These are phyloP conservation scores for Albatrellus ellisii DNA, from an alignment of 768 basidiomycete genomes.

Conservation along the genomic window DNA sequence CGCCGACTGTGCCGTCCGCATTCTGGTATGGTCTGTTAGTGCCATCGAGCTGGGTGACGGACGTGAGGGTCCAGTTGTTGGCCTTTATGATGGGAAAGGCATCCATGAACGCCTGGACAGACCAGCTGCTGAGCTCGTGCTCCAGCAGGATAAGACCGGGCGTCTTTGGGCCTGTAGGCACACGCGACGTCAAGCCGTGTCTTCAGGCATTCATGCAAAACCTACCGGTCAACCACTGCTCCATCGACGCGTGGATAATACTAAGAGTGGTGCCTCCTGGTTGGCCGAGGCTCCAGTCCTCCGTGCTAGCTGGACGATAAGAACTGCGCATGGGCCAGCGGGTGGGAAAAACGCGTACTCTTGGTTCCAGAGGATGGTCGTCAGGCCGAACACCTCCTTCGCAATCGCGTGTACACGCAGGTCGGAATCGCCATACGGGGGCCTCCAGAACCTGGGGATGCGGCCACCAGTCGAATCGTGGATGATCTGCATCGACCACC, in stretches of 20 bases:
- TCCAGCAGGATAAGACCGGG: conserved; percentile 30
- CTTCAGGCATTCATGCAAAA: not conserved
- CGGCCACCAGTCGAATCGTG: conserved; percentile 70
- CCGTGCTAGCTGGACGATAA: conserved; percentile 32
- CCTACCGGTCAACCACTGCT: conserved; percentile 7
- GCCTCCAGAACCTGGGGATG: conserved; percentile 73
- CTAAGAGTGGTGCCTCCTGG: conserved; percentile 30
- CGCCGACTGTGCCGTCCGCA: conserved; percentile 2
- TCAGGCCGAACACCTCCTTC: conserved; percentile 71
- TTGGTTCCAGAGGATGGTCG: conserved; percentile 68
- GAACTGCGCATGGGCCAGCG: not conserved
- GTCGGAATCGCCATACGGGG: conserved; percentile 79
- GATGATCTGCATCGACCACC: conserved; percentile 72
- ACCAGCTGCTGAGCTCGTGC: conserved; percentile 26
- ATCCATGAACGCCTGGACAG: conserved; percentile 12
- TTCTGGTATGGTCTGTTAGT: conserved; percentile 9
- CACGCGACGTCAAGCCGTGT: not conserved
- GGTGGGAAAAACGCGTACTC: conserved; percentile 16
- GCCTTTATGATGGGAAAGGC: conserved; percentile 4
- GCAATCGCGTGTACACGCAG: conserved; percentile 79
- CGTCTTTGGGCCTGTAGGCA: conserved; percentile 18
- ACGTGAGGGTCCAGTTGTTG: conserved; percentile 7
- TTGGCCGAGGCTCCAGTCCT: conserved; percentile 58
- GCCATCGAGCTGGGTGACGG: conserved; percentile 5
- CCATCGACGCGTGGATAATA: conserved; percentile 4